These are phyloP conservation scores for Platanthera guangdongensis DNA, from an alignment of 106 monocot genomes.

Conservation along the genomic window DNA sequence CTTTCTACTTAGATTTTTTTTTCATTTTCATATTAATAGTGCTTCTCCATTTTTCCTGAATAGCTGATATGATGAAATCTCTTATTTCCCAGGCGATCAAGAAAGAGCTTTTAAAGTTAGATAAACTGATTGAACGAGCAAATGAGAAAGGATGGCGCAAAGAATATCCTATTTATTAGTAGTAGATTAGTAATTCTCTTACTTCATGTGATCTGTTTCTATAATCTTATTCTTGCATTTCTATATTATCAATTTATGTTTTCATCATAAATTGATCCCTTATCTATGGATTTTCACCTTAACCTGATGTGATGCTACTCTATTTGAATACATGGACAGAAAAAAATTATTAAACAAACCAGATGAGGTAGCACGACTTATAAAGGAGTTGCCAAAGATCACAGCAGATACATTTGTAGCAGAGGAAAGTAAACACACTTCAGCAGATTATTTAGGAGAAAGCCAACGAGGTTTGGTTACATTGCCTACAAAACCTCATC, in stretches of 20 bases:
- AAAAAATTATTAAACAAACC: constrained; percentile 41
- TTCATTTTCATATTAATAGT: background rate
- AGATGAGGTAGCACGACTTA: constrained; percentile 38
- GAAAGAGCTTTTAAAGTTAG: constrained; percentile 41
- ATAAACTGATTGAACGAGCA: constrained; percentile 52
- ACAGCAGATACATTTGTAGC: constrained; percentile 24
- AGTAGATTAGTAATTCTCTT: background rate
- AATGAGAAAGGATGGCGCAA: constrained; percentile 74
- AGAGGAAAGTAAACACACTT: background rate
- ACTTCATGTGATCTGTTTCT: background rate
- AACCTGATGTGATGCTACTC: constrained; percentile 32
- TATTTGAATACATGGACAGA: constrained; percentile 49
- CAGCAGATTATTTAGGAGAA: background rate
- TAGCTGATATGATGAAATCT: constrained; percentile 2
- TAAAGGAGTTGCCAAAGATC: constrained; percentile 55
- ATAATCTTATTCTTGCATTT: background rate
- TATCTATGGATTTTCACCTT: constrained; percentile 30
- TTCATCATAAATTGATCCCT: background rate
- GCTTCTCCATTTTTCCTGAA: background rate
- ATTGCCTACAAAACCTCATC: background rate
- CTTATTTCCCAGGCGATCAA: constrained; percentile 50
- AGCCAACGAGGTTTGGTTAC: background rate
- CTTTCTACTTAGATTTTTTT: background rate
- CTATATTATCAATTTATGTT: background rate
- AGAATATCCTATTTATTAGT: constrained; percentile 63